Evolutionary conservation across 2,329 filamentous ascomycete species (phyloP), one percentile per base, ranked within the genome.

Genomic region (Fusarium avenaceum): DNA sequence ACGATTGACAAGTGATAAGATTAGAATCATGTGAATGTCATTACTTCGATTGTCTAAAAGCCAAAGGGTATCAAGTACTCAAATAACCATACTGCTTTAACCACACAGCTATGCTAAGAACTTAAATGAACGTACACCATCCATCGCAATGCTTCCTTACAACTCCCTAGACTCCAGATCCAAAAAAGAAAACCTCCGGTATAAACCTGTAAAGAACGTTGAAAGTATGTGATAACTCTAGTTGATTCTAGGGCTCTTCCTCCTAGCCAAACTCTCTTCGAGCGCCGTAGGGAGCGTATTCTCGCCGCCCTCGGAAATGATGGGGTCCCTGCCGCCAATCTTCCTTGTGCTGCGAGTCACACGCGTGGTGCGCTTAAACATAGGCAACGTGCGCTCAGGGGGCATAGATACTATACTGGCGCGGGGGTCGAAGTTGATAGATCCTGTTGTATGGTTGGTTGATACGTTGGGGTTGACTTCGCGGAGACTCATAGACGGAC

Each of bases 401-500:
- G 80, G 75, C 63, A 80, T 76, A 24, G 82, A 81, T 66, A 80
- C 77, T 44, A 77, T 78, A 74, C 80, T 84, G 11, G 78, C 75
- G 13, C 79, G 76, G 2, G 82, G 76, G 46, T 86, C 83, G 59
- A 85, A 83, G 56, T 72, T 66, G 26, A 78, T 72, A 10, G 75
- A 71, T 20, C 74, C 75, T 15, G 78, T 77, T n/a, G 79, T 78
- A 57, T 81, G 58, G 65, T 79, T 83, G n/a, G 73, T 70, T 60
- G 81, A 80, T 26, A 84, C 75, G 68, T 85, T 85, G 33, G 85
- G 85, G 73, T 87, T 84, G 35, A 88, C 81, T 74, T 88, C 86
- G 40, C 86, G 83, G 46, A 88, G 80, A 66, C 84, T 86, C 76
- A 77, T 80, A 61, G 77, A 78, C 4, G 72, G 40, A 28, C 77